Conservation (phyloP, 495 filamentous ascomycete genomes). For the Penicillium dipodomyicola region DNA sequence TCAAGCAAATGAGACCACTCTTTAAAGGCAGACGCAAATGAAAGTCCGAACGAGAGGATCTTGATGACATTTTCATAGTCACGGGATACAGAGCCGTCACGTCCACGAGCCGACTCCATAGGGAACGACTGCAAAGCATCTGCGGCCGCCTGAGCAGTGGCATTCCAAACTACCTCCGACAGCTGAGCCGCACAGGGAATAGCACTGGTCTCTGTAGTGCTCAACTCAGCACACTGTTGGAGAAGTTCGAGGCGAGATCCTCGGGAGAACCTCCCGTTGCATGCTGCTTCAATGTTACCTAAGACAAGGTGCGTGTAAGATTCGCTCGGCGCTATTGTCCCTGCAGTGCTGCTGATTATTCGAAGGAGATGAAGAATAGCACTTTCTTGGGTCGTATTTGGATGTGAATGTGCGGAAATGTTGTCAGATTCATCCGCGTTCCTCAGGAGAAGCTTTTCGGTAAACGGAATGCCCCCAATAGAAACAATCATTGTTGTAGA, state of each 20-base stretch:
- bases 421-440: constrained; percentile 39
- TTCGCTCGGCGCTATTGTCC: constrained; percentile 22
- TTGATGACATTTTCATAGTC: constrained; percentile 70
- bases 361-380: constrained; percentile 46
- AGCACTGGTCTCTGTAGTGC: constrained; percentile 11
- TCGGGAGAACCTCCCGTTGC: constrained; percentile 51
- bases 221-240: constrained; percentile 39
- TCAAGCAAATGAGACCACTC: constrained; percentile 63
- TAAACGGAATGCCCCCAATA: constrained; percentile 72
- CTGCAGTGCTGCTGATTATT: constrained; percentile 27
- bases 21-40: constrained; percentile 39
- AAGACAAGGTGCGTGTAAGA: constrained; percentile 36
- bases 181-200: constrained; percentile 13
- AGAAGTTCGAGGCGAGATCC: constrained; percentile 47
- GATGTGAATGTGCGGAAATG: constrained; percentile 46
- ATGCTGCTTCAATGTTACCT: constrained; percentile 42
- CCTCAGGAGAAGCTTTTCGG: constrained; percentile 63
- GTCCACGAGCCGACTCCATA: constrained; percentile 42
- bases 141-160: constrained; percentile 33
- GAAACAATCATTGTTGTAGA: constrained; percentile 59
- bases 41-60: constrained; percentile 62
- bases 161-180: constrained; percentile 35
- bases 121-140: constrained; percentile 40
- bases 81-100: constrained; percentile 43
- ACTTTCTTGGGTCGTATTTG: constrained; percentile 31